Evolutionary conservation across 1,284 basidiomycete genomes (phyloP), one percentile per base, ranked within the genome.

Genomic region (Malassezia psittaci): DNA sequence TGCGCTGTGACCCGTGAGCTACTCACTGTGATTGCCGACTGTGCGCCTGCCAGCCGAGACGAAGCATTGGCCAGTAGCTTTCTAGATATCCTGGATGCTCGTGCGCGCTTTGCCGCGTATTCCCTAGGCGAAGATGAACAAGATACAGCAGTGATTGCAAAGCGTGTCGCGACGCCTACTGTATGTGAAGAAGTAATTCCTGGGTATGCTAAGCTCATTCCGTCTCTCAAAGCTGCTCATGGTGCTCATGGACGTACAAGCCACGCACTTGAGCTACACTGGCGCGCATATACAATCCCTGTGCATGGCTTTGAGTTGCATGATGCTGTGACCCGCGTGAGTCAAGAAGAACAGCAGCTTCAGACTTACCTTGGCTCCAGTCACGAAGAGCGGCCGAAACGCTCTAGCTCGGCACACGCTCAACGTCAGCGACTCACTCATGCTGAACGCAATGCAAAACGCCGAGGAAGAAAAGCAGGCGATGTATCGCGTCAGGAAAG

Each of bases 41-140:
- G 79, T 12, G 85, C 86, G 2, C 74, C 76, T n/a, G 85, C 84
- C n/a, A 90, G 88, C 66, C 83, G 86, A 42, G 86, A 89, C 52
- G 88, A 94, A 76, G 93, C 91, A 0, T 81, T 96, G 5, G 87
- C 89, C 11, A 81, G 83, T 34, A 81, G 88, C 48, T 88, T 88
- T 69, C 81, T 85, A 16, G 91, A 96, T 72, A 84, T 86, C 59
- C 83, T 90, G 59, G 85, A 88, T 40, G 89, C 93, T 0, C 85
- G 94, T 76, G 88, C 96, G 59, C 81, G 93, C 48, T 87, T 90
- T 77, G 88, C 86, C 63, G 90, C 90, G 0, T 93, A 96, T 72
- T 86, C 90, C 70, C 80, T 93, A 29, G 66, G 65, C 39, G 59
- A 76, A 49, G 60, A 66, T 16, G 85, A 84, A 67, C 83, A 87